Base-by-base conservation (phyloP, 352 stramenopile species). In the Ophiocytium majus region DNA sequence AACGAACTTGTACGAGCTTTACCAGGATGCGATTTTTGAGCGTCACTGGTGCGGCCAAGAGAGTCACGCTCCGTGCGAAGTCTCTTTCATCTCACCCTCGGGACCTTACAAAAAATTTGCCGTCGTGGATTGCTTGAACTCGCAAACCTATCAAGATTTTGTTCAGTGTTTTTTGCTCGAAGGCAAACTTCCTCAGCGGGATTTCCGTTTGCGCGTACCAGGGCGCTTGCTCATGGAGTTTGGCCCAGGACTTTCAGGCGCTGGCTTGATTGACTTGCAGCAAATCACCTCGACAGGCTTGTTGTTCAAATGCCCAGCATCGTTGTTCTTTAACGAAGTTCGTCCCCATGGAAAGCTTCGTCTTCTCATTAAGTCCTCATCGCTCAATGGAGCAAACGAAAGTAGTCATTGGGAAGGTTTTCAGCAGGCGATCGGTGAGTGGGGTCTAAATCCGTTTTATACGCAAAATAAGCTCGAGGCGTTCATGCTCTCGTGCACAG, bases 1-100 rank as follows among this genome's bases (percentile, higher is more conserved):
- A 28, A 71, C 57, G 57, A 71, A 71, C 57, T 23, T 71, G 57
- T 28, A 71, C 28, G 57, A 71, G 57, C 57, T 71, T 71, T 71
- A 71, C 57, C 19, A 71, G 57, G 28, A 71, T 23, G 19, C 23
- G 23, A 71, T 71, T 28, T 71, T 71, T 71, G 28, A 71, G 19
- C 57, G 57, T 28, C 23, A 23, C 23, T 28, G 28, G 57, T 23
- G 57, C 28, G 57, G 57, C 28, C 19, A 23, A 23, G 57, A 71
- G 23, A 23, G 19, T 71, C 28, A 23, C 57, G 57, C 19, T 71
- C 57, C 57, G 23, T 23, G 23, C 28, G 57, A 71, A 71, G 28
- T 71, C 28, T 71, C 57, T 23, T 71, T 71, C 28, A 71, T 71
- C 28, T 71, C 57, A 23, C 19, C 19, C 57, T 23, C 57, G 23